phyloP scores from a whole-genome alignment of 805 yeast genomes.

The Nakazawaea anatomiae region DNA sequence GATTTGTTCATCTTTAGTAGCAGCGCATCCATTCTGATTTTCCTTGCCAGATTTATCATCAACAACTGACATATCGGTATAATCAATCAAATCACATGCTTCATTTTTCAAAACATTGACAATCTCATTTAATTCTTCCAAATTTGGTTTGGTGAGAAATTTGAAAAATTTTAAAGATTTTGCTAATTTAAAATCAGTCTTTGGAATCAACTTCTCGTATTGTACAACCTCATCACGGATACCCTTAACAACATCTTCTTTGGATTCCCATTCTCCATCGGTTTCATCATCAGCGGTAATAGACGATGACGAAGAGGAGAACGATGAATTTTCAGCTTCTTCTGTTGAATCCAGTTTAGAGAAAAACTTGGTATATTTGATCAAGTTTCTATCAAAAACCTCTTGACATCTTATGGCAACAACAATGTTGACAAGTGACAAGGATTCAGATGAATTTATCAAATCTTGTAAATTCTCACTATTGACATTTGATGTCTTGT shows the following conservation, averaged over 20 bases:
- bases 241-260: slow-evolving; percentile 9
- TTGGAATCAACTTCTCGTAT: slow-evolving; percentile 18
- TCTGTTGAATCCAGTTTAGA: neutral
- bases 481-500: neutral
- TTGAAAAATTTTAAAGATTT: slow-evolving; percentile 23
- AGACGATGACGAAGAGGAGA: too few species aligned
- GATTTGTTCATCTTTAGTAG: slow-evolving; percentile 5
- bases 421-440: slow-evolving; percentile 6
- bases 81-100: slow-evolving; percentile 19
- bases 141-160: slow-evolving; percentile 19
- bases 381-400: slow-evolving; percentile 3
- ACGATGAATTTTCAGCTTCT: neutral
- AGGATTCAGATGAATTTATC: neutral
- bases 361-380: neutral
- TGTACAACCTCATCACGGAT: slow-evolving; percentile 10
- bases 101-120: slow-evolving; percentile 13
- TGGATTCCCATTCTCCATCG: slow-evolving; percentile 9
- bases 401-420: slow-evolving; percentile 7
- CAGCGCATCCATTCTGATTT: neutral
- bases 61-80: slow-evolving; percentile 2
- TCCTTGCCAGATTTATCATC: slow-evolving; percentile 7
- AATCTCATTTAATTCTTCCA: slow-evolving; percentile 11
- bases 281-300: neutral
- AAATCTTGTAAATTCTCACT: slow-evolving; percentile 2
- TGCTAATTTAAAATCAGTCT: slow-evolving; percentile 18